These are phyloP conservation scores for Amanita subjunquillea DNA, from an alignment of 768 basidiomycete species.

Conservation along the genomic window DNA sequence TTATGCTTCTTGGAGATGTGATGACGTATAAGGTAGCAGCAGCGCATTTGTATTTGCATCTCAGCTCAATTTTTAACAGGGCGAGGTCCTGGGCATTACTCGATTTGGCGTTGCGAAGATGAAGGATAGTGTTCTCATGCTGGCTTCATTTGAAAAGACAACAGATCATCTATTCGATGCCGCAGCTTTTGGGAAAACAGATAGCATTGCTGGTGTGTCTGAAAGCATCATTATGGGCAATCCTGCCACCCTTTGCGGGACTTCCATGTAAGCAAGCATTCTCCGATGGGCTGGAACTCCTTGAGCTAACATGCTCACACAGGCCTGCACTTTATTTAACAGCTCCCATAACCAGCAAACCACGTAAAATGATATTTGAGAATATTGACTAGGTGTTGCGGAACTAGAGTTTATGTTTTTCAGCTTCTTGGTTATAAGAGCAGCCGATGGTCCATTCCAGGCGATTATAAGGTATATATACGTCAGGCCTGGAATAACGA, in stretches of 20 bases:
- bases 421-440: too few species aligned
- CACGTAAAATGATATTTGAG: conserved; percentile 41
- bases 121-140: conserved; percentile 98
- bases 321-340: conserved; percentile 42
- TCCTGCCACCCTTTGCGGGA: conserved; percentile 88
- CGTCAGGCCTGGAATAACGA: not conserved
- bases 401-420: too few species aligned
- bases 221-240: conserved; percentile 99
- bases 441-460: not conserved
- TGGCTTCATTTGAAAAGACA: conserved; percentile 98
- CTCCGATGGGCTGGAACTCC: not conserved
- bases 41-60: not conserved
- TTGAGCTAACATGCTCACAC: not conserved
- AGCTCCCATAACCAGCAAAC: conserved; percentile 35
- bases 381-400: conserved; percentile 10
- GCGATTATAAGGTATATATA: not conserved
- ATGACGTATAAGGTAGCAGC: conserved; percentile 87
- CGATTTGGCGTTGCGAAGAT: conserved; percentile 99
- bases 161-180: conserved; percentile 99
- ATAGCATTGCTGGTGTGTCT: conserved; percentile 91
- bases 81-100: conserved; percentile 96
- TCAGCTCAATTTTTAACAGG: conserved; percentile 33
- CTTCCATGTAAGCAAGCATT: conserved; percentile 61
- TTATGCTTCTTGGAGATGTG: conserved; percentile 96
- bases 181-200: conserved; percentile 90